These are phyloP conservation scores for Penstemon newberryi DNA, from an alignment of 257 asterid species.

Conservation along the genomic window DNA sequence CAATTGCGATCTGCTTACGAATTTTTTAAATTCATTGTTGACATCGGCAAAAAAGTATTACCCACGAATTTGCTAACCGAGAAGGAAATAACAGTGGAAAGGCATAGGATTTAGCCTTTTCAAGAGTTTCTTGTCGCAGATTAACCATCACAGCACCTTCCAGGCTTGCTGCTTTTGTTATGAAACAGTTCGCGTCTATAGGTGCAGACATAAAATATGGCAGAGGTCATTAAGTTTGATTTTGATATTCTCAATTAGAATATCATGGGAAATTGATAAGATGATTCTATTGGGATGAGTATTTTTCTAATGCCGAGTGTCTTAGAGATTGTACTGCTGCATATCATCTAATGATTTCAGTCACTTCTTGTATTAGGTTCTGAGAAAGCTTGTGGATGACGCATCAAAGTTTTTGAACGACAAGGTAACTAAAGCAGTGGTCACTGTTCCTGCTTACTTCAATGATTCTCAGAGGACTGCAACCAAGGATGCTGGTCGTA, in stretches of 20 bases:
- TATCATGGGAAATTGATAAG: not conserved
- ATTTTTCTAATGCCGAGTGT: not conserved
- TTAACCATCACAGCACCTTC: constrained; percentile 29
- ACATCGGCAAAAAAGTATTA: too few species aligned
- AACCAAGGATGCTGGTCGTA: constrained; percentile 91
- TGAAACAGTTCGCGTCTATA: constrained; percentile 30
- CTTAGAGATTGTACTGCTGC: not conserved
- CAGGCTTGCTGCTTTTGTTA: constrained; percentile 32
- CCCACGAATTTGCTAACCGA: not conserved
- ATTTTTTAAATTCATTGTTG: too few species aligned
- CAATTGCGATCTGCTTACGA: too few species aligned
- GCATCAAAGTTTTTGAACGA: constrained; percentile 87
- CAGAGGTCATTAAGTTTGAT: not conserved
- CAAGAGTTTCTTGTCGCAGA: constrained; percentile 29
- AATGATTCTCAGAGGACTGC: constrained; percentile 95
- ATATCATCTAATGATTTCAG: constrained; percentile 2
- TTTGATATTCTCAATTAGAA: not conserved
- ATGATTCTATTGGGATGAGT: not conserved
- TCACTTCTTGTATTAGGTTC: constrained; percentile 48
- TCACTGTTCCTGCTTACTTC: constrained; percentile 90
- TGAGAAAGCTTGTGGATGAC: constrained; percentile 95
- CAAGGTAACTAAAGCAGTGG: constrained; percentile 94
- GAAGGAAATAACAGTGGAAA: constrained; percentile 25
- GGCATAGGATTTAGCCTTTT: constrained; percentile 24
- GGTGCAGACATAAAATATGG: constrained; percentile 23